Base-by-base conservation (phyloP, 176 grass and related monocot genomes). In the Ananas comosus region DNA sequence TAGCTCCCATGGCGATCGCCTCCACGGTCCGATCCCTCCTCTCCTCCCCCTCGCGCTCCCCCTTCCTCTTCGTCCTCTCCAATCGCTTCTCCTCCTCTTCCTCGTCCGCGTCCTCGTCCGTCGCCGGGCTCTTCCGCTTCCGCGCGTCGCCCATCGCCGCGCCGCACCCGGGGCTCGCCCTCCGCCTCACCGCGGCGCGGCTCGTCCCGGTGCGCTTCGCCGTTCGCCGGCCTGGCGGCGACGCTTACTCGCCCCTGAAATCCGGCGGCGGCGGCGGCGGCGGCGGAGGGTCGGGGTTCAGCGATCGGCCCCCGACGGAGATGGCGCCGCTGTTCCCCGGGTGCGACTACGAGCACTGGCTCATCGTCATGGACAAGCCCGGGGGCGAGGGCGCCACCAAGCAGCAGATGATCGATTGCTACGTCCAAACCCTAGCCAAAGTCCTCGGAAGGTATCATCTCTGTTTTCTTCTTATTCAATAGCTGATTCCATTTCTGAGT, bases 321-420 rank as follows among this genome's bases (percentile, higher is more conserved):
- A 85, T 85, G 85, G 79, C 71, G 42, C 85, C 88, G 51, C 74
- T 93, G 12, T 88, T 93, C 58, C 90, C 90, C 0, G 86, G 90
- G 2, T 93, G 90, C 61, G 90, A 93, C 81, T 89, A 89, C 64
- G 80, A 89, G 70, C 90, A 93, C 73, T 93, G 90, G 86, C 73
- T 93, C 70, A 89, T 93, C 64, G 90, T 93, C 10, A 93, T 93
- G 90, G 90, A 93, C 76, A 89, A 89, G 68, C 90, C 86, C 7
- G 83, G 86, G 0, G 80, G 86, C 2, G 86, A 86, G 67, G 80
- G 78, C 17, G 86, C 90, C 48, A 86, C 21, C 64, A 88, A 86
- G 77, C 83, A 89, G 74, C 83, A 89, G 90, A 93, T 93, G 86
- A 84, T 93, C 50, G 80, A 89, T 70, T 86, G 80, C 71, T 93